Evolutionary conservation across 2,329 filamentous ascomycete genomes (phyloP).

Genomic region (Aphanocladium album): DNA sequence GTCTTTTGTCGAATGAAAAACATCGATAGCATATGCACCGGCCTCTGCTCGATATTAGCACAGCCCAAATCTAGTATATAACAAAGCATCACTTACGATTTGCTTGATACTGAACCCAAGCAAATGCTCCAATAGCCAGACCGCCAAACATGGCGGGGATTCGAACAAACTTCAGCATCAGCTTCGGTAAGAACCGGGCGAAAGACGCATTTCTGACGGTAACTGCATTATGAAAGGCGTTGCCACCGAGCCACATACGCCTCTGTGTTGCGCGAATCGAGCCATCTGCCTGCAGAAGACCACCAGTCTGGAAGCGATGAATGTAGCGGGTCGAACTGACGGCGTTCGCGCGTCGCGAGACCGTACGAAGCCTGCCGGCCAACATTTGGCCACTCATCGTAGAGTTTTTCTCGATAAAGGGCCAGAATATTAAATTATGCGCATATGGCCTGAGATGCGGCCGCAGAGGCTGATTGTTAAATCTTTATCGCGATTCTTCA

Average conservation of each 20-base stretch:
- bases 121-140: constrained; percentile 76
- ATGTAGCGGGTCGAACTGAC: constrained; percentile 54
- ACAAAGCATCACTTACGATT: constrained; percentile 55
- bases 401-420: not conserved
- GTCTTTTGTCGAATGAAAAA: constrained; percentile 70
- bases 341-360: constrained; percentile 55
- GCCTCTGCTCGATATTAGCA: constrained; percentile 37
- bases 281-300: constrained; percentile 62
- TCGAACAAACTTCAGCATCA: constrained; percentile 83
- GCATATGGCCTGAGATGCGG: not conserved
- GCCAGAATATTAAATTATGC: not conserved
- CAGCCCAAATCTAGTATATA: not conserved
- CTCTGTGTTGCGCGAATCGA: constrained; percentile 55
- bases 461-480: constrained; percentile 4
- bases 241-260: constrained; percentile 73
- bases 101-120: constrained; percentile 95
- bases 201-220: constrained; percentile 60
- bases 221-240: constrained; percentile 77
- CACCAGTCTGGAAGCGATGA: constrained; percentile 62
- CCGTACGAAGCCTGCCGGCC: constrained; percentile 65
- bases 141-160: constrained; percentile 90
- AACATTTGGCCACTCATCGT: constrained; percentile 41
- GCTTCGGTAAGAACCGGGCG: constrained; percentile 67
- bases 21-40: constrained; percentile 50
- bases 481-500: not conserved